Percentiles rank a stretch among this genome's conserved stretches.
phyloP scores from a whole-genome alignment of 139 green algal species.

The Medakamo hakoo region DNA sequence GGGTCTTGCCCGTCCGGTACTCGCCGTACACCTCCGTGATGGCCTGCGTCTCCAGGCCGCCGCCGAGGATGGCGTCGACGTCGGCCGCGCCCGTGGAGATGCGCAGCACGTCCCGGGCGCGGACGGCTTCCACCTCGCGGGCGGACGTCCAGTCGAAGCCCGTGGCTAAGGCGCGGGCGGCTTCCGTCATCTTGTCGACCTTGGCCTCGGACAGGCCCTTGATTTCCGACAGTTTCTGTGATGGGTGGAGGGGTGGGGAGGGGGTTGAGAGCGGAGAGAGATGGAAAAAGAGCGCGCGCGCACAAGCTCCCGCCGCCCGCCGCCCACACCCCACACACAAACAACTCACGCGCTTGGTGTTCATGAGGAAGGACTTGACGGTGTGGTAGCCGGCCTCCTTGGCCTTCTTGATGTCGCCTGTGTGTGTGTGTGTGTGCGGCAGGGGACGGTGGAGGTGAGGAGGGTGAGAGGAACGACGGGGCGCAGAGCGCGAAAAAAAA shows the following conservation, averaged over 20 bases:
- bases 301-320: no score
- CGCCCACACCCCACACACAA: no score
- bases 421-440: not conserved
- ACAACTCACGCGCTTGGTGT: slow-evolving; percentile 49
- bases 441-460: not conserved
- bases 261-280: not conserved
- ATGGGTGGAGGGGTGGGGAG: not conserved
- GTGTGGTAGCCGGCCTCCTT: slow-evolving; percentile 72
- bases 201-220: slow-evolving; percentile 88
- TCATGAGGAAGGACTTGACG: slow-evolving; percentile 59
- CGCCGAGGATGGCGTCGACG: slow-evolving; percentile 64
- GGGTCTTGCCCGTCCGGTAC: slow-evolving; percentile 68
- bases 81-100: slow-evolving; percentile 48
- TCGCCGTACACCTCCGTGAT: slow-evolving; percentile 80
- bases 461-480: not conserved
- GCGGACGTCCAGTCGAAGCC: slow-evolving; percentile 18
- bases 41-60: slow-evolving; percentile 61
- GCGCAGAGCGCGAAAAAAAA: no score
- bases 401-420: slow-evolving; percentile 78
- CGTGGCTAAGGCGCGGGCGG: not conserved
- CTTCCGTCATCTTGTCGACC: slow-evolving; percentile 81
- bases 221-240: slow-evolving; percentile 58
- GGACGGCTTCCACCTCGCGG: slow-evolving; percentile 11
- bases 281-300: not conserved
- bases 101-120: slow-evolving; percentile 34